Base-by-base conservation (phyloP, 495 filamentous ascomycete genomes). In the Daldinia loculata region DNA sequence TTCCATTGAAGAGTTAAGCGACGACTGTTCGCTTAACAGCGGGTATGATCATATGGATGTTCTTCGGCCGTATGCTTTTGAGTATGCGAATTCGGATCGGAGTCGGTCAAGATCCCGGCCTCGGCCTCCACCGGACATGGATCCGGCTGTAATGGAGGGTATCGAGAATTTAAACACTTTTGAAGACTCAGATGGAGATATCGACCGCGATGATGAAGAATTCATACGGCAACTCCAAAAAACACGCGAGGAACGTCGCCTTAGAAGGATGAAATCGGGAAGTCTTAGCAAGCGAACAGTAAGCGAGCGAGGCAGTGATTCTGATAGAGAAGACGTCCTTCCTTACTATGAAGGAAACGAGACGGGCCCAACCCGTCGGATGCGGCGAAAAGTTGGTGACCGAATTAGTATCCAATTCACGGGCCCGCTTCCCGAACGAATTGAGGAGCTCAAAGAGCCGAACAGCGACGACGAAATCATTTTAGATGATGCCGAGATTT, bases 211-310 rank as follows among this genome's bases (percentile, higher is more conserved):
- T 62, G 80, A 82, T 55, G 74, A 74, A 34, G 80, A 83, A 43
- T 79, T 69, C 67, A 77, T 27, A n/a, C 60, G 63, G 29, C 68
- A 71, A 15, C 39, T 78, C 7, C 72, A 66, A 45, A 74, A 76
- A 56, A 73, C 70, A 29, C 81, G 82, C 14, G 77, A 80, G 30
- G 79, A 80, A 61, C 79, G 78, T 50, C 72, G 81, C 50, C 75
- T 77, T 56, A 78, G 77, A 70, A 78, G 85, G 14, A 85, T 86
- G 80, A 85, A 78, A 30, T 84, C 82, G 11, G 84, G 83, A 61
- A 85, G 82, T 72, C 80, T 86, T 27, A 83, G 84, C 76, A 87
- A 87, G 78, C 78, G 85, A 26, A 85, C 83, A 29, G 77, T 86
- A 50, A 83, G 78, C 74, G 82, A 86, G 75, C 83, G 83, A 68